Evolutionary conservation across 164 flowering plant species (phyloP).

Genomic region (Aristolochia fimbriata): DNA sequence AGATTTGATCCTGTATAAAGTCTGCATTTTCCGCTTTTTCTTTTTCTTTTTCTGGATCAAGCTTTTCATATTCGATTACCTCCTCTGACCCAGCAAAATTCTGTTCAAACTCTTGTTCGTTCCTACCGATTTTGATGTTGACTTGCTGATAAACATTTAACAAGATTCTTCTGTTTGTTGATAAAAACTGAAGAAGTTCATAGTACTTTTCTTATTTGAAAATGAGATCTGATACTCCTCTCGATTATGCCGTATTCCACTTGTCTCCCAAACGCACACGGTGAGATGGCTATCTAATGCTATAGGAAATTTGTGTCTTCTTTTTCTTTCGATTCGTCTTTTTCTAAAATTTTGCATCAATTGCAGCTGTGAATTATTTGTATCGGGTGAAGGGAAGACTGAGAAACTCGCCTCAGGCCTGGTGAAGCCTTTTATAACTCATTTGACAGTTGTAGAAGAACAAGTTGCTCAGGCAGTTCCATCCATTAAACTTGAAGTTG

Average conservation of each 20-base stretch:
- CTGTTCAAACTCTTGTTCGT: not conserved
- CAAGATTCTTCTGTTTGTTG: not conserved
- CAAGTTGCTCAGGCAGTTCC: slow-evolving; percentile 53
- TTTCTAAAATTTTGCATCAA: not conserved
- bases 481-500: slow-evolving; percentile 73
- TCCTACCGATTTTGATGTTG: not conserved
- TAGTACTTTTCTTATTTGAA: not conserved
- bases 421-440: slow-evolving; percentile 76
- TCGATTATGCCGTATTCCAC: slow-evolving; percentile 76
- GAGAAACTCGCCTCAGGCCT: slow-evolving; percentile 95
- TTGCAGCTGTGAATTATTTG: slow-evolving; percentile 85
- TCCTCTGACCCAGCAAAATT: not conserved
- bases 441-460: slow-evolving; percentile 77
- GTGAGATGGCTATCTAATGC: slow-evolving; percentile 24
- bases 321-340: not conserved
- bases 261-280: slow-evolving; percentile 70
- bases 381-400: slow-evolving; percentile 59
- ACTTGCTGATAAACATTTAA: not conserved
- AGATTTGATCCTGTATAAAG: too few species aligned
- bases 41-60: not conserved
- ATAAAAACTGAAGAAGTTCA: not conserved
- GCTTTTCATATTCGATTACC: not conserved
- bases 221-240: slow-evolving; percentile 38
- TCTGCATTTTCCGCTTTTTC: not conserved
- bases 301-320: not conserved